phyloP scores from a whole-genome alignment of 345 rosid species.

The Schrenkiella parvula region DNA sequence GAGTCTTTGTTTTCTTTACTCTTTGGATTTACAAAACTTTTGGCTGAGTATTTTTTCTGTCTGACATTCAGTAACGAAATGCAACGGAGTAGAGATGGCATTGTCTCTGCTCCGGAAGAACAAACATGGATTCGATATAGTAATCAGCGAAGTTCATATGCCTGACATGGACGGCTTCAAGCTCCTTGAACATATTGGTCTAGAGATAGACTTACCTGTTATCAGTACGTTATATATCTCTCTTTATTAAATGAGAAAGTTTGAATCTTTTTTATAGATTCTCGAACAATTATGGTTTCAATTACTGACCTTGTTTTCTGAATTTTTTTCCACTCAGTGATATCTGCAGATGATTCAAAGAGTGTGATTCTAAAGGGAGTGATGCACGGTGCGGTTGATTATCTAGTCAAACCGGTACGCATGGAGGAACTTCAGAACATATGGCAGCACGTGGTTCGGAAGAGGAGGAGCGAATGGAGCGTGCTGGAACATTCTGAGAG shows the following conservation, averaged over 20 bases:
- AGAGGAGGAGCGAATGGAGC: slow-evolving; percentile 55
- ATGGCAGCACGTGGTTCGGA: slow-evolving; percentile 81
- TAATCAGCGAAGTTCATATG: slow-evolving; percentile 88
- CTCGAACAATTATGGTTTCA: neutral
- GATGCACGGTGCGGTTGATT: slow-evolving; percentile 80
- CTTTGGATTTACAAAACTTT: neutral
- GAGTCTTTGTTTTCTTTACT: neutral
- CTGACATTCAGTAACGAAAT: slow-evolving; percentile 66
- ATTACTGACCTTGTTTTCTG: neutral
- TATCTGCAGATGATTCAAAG: slow-evolving; percentile 15
- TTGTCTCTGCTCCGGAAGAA: slow-evolving; percentile 50
- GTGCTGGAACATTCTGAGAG: slow-evolving; percentile 58
- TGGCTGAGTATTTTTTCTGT: neutral
- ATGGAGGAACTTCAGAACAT: slow-evolving; percentile 75
- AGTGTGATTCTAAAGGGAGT: slow-evolving; percentile 68
- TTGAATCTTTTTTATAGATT: neutral
- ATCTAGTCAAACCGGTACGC: slow-evolving; percentile 75
- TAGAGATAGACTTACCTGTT: slow-evolving; percentile 88
- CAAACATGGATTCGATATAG: slow-evolving; percentile 59
- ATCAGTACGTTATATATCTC: slow-evolving; percentile 46
- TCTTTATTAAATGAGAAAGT: neutral
- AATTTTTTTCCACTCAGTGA: neutral
- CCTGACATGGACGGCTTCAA: slow-evolving; percentile 91
- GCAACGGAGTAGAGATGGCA: slow-evolving; percentile 81
- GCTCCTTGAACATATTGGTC: slow-evolving; percentile 66